These are phyloP conservation scores for Ustilago bromivora DNA, from an alignment of 1,284 basidiomycete species.

Conservation along the genomic window DNA sequence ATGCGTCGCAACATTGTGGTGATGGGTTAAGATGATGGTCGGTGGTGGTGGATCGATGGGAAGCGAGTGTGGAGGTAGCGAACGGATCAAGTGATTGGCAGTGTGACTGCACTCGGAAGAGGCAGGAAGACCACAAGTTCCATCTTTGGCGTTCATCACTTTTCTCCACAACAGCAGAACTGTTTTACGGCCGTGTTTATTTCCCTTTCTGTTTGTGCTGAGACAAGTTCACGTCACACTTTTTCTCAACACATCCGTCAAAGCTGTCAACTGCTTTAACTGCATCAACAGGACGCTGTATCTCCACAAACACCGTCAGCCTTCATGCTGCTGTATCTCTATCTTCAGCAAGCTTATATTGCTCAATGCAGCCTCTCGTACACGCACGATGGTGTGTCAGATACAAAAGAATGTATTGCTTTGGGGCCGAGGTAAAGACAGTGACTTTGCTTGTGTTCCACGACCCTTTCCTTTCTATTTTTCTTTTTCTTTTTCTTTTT, in stretches of 20 bases:
- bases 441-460: background rate
- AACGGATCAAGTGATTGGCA: background rate
- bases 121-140: constrained; percentile 17
- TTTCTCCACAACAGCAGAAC: constrained; percentile 10
- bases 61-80: constrained; percentile 5
- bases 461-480: background rate
- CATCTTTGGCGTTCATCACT: constrained; percentile 4
- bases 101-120: constrained; percentile 24
- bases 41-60: background rate
- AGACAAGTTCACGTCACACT: constrained; percentile 16
- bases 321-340: background rate
- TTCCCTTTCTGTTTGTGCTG: background rate
- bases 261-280: background rate
- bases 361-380: background rate
- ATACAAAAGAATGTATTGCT: background rate
- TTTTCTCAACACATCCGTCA: background rate
- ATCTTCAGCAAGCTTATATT: background rate
- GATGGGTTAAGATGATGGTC: constrained; percentile 5
- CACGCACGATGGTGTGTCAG: background rate
- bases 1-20: constrained; percentile 49
- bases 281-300: background rate
- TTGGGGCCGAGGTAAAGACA: background rate
- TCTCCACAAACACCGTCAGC: constrained; percentile 3
- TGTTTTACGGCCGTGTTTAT: constrained; percentile 31
- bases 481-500: background rate